Base-by-base conservation (phyloP, 257 asterid genomes). In the Hygrophila difformis region DNA sequence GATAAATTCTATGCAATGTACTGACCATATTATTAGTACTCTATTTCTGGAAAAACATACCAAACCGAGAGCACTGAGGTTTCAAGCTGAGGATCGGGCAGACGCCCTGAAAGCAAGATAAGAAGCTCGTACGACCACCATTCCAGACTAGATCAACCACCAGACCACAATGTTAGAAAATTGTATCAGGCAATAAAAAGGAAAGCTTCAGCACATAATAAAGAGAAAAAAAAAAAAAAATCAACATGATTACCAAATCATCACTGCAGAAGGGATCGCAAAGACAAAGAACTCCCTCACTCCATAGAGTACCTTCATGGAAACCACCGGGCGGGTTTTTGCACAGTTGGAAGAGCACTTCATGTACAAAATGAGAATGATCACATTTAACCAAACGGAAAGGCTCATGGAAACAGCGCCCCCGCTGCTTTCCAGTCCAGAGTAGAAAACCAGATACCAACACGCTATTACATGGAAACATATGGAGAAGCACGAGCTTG, bases 111-210 rank as follows among this genome's bases (percentile, higher is more conserved):
- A 15, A 84, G 79, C 73, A 84, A 78, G 56, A 84, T 60, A 8
- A 87, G 67, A 24, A 84, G 71, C 78, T 87, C 95, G 67, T 62
- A 87, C 18, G 95, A 80, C 97, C 93, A 87, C 93, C 88, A 81
- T 44, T 80, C 81, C 2, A 84, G 78, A 48, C 97, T 87, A n/a
- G n/a, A n/a, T n/a, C n/a, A n/a, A n/a, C n/a, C n/a, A n/a, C n/a
- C n/a, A n/a, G n/a, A n/a, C n/a, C n/a, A n/a, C n/a, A n/a, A n/a
- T n/a, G n/a, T n/a, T n/a, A n/a, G n/a, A n/a, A n/a, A n/a, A n/a
- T n/a, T n/a, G n/a, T n/a, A n/a, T n/a, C n/a, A n/a, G n/a, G 53
- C 65, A 56, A 33, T 33, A 18, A 26, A 12, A 45, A 8, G n/a
- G 13, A 2, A 14, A 35, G 10, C 18, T n/a, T 11, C 12, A 15